Conservation (phyloP, 2,329 filamentous ascomycete genomes). For the Chrysosporium keratinophilum region DNA sequence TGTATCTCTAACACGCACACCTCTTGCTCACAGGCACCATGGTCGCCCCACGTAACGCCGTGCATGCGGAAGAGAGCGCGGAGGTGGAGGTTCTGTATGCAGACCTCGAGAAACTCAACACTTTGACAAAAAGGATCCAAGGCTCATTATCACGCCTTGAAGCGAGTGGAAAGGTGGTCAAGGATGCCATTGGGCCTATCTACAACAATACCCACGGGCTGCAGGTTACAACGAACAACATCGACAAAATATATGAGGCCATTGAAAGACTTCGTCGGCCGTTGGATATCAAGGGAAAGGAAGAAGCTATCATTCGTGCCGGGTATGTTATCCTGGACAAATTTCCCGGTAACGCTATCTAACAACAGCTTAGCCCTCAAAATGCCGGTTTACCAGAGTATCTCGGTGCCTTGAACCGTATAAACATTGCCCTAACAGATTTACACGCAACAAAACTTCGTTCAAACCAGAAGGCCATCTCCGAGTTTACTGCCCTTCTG, state of each 20-base stretch:
- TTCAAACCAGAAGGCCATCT: slow-evolving; percentile 79
- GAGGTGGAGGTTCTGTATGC: slow-evolving; percentile 58
- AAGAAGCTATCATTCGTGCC: slow-evolving; percentile 80
- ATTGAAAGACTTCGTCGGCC: slow-evolving; percentile 84
- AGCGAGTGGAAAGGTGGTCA: slow-evolving; percentile 77
- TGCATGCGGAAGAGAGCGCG: slow-evolving; percentile 55
- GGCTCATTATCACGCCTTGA: slow-evolving; percentile 75
- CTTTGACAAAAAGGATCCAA: slow-evolving; percentile 91
- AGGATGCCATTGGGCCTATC: slow-evolving; percentile 83
- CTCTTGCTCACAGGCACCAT: slow-evolving; percentile 26
- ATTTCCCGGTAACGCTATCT: neutral
- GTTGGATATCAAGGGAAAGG: slow-evolving; percentile 81
- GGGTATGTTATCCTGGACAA: slow-evolving; percentile 42
- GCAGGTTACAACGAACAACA: slow-evolving; percentile 79
- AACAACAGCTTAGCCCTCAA: slow-evolving; percentile 48
- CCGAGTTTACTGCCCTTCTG: slow-evolving; percentile 66
- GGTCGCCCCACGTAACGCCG: slow-evolving; percentile 47
- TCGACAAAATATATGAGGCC: slow-evolving; percentile 72
- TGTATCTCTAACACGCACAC: slow-evolving; percentile 1
- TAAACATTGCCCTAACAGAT: slow-evolving; percentile 72
- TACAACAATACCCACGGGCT: slow-evolving; percentile 84
- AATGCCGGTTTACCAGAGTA: slow-evolving; percentile 74
- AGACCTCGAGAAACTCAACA: slow-evolving; percentile 79
- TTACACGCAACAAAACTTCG: slow-evolving; percentile 84
- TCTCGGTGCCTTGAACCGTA: slow-evolving; percentile 76